phyloP scores from a whole-genome alignment of 2,329 filamentous ascomycete species.

The Hypoxylon rubiginosum region DNA sequence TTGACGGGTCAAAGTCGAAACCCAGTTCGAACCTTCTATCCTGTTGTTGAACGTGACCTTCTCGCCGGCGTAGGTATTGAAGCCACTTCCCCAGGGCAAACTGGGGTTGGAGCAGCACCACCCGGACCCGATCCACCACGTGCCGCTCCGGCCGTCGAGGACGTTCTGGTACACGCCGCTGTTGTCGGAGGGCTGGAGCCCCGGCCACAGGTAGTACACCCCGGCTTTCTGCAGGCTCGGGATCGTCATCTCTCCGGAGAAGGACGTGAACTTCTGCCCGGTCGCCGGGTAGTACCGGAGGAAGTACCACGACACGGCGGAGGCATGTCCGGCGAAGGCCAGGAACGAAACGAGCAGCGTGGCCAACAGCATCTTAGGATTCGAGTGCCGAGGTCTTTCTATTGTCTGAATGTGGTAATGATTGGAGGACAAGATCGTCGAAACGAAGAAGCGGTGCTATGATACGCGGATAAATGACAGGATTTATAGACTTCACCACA shows the following conservation, averaged over 20 bases:
- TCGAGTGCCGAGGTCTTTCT: background rate
- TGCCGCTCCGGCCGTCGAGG: constrained; percentile 56
- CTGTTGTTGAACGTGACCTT: constrained; percentile 53
- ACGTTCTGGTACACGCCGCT: constrained; percentile 60
- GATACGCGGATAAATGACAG: constrained; percentile 25
- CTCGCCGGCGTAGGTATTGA: constrained; percentile 54
- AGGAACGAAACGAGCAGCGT: constrained; percentile 43
- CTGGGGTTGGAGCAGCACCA: constrained; percentile 59
- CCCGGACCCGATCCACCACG: constrained; percentile 58
- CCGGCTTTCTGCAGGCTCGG: constrained; percentile 51
- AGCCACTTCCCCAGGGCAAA: constrained; percentile 56
- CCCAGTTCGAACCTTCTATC: constrained; percentile 51
- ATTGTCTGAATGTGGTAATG: background rate
- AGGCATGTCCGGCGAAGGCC: constrained; percentile 46
- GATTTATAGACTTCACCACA: constrained; percentile 19
- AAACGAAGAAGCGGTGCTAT: background rate
- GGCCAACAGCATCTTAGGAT: constrained; percentile 34
- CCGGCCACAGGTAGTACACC: constrained; percentile 59
- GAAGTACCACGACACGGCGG: constrained; percentile 53
- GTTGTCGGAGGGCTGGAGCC: constrained; percentile 56
- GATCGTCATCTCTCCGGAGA: constrained; percentile 51
- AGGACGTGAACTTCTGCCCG: constrained; percentile 53
- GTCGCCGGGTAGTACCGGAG: constrained; percentile 52
- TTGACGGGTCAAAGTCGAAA: constrained; percentile 51
- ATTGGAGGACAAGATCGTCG: constrained; percentile 3